Base-by-base conservation (phyloP, 805 yeast species). In the Candida oleophila region DNA sequence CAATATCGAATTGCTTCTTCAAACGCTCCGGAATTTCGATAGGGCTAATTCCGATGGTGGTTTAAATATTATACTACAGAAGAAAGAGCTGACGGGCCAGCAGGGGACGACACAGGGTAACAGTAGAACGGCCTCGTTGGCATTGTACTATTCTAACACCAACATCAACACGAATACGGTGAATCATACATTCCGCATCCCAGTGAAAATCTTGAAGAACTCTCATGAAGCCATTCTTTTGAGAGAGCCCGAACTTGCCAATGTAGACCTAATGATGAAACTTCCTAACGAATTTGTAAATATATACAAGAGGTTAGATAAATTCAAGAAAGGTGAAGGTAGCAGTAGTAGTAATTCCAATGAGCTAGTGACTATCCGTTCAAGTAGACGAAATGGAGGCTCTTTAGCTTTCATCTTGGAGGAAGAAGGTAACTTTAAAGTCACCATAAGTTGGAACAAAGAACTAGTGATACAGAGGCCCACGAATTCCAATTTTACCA, bases 171-270 rank as follows among this genome's bases (percentile, higher is more conserved):
- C 74, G 8, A 73, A 76, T 20, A 66, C 78, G 2, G 73, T 87
- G 15, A 76, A 77, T 49, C 89, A 85, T 56, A 76, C 87, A 5
- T 82, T 83, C 55, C 80, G 81, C 43, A 78, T 91, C 16, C 92
- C 96, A 0, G 87, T 87, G 1, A 70, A 82, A 53, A 68, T 87
- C 37, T 56, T 87, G 46, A 77, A 81, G 48, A 73, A 70, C 50
- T 77, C 73, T 14, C 81, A 77, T 49, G 83, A 80, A 46, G 73
- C 74, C 12, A 58, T 74, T 42, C 68, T 81, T 8, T 67, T 72
- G 16, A 52, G 53, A 38, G 94, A 87, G 56, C 96, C 96, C 0
- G 78, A 75, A 55, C 64, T 83, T 39, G 71, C 72, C 38, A 67
- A 68, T 44, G 75, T 83, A 43, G 81, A 82, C 54, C 65, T 84